Conservation (phyloP, 1,139 yeast species). For the Yamadazyma sp. region DNA sequence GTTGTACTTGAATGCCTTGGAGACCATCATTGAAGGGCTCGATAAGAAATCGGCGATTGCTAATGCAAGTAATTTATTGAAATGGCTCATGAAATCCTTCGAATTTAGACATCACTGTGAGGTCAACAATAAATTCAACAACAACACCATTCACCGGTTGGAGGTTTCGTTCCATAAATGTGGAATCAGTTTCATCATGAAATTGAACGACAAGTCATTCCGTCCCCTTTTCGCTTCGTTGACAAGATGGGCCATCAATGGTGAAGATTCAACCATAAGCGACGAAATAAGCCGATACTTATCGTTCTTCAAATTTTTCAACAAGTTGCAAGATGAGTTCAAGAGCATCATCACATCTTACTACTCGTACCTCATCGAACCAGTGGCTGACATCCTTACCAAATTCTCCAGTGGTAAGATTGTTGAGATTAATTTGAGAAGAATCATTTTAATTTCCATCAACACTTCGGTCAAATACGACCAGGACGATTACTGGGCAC, state of each 20-base stretch:
- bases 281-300: conserved; percentile 54
- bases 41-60: conserved; percentile 74
- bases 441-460: conserved; percentile 69
- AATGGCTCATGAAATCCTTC: conserved; percentile 68
- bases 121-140: conserved; percentile 48
- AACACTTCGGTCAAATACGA: conserved; percentile 83
- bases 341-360: conserved; percentile 87
- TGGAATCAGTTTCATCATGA: conserved; percentile 78
- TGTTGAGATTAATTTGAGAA: conserved; percentile 59
- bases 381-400: conserved; percentile 55
- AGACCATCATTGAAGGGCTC: conserved; percentile 60
- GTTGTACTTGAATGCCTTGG: conserved; percentile 65
- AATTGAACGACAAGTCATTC: conserved; percentile 86
- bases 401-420: conserved; percentile 45
- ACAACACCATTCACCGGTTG: conserved; percentile 74
- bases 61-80: conserved; percentile 70
- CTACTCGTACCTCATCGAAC: conserved; percentile 80
- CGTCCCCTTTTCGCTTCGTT: conserved; percentile 86
- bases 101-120: conserved; percentile 59
- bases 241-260: conserved; percentile 92
- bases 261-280: conserved; percentile 59
- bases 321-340: conserved; percentile 77
- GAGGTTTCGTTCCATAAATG: conserved; percentile 75
- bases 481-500: conserved; percentile 93
- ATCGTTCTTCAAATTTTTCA: conserved; percentile 85